Evolutionary conservation across 2,329 filamentous ascomycete species (phyloP).

Genomic region (Myriosclerotinia curreyana): DNA sequence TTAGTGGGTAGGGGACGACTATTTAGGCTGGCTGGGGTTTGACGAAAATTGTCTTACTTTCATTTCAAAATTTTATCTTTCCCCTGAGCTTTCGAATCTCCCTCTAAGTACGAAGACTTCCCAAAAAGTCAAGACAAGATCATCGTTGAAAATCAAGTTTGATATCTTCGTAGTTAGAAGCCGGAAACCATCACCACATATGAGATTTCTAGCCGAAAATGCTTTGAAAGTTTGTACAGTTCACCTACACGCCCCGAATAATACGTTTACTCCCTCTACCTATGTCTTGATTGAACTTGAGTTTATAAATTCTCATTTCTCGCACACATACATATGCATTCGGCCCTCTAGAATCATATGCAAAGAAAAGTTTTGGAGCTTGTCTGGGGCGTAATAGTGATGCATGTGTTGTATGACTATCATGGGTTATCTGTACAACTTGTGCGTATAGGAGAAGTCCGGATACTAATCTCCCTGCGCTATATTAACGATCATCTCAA

Average conservation of each 20-base stretch:
- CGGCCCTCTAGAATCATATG: background rate
- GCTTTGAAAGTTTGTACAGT: background rate
- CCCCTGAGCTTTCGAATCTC: background rate
- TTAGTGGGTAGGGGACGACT: background rate
- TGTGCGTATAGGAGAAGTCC: background rate
- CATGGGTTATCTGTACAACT: background rate
- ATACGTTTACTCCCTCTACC: background rate
- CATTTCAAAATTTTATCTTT: background rate
- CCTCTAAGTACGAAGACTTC: background rate
- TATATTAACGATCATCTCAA: background rate
- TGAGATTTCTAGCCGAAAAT: background rate
- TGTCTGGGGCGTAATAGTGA: background rate
- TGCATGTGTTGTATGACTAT: background rate
- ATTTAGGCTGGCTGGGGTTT: background rate
- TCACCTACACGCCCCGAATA: background rate
- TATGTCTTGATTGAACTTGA: background rate
- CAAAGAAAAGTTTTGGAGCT: background rate
- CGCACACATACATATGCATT: background rate
- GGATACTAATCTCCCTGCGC: background rate
- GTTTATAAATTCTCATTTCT: background rate
- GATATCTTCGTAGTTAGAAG: background rate
- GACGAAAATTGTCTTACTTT: constrained; percentile 15
- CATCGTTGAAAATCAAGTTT: background rate
- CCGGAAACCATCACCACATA: background rate
- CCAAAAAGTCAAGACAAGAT: background rate